Base-by-base conservation (phyloP, 1,139 yeast genomes). In the Lodderomyces theae region DNA sequence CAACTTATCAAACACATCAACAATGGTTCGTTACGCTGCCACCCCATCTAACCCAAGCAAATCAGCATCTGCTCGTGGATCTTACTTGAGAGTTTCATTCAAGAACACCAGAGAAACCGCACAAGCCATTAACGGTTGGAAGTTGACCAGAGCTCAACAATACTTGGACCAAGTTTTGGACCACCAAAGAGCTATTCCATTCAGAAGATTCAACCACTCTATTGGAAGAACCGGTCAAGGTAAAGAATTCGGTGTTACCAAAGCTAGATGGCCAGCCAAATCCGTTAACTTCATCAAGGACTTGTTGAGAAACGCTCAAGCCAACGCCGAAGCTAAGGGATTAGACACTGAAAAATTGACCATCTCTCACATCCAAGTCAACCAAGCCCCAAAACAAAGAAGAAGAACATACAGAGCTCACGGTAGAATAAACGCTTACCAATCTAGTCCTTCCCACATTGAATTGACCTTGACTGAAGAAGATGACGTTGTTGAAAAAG, bases 381-480 rank as follows among this genome's bases (percentile, higher is more conserved):
- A 92, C 95, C 96, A 89, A 75, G 98, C 98, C 66, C 98, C 98
- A 79, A 89, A 89, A 81, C 95, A 88, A 81, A 94, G 98, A 83
- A 92, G 98, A 82, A 89, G 99, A 81, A 92, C 98, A 69, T 94
- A 80, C 96, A 92, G 99, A 85, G 98, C 98, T 66, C 98, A 92
- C 85, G 99, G 99, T 86, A 90, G 97, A 84, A 87, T 89, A 73
- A 92, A 90, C 78, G 96, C 96, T 64, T 92, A 88, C 90, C 94
- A 88, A 80, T 87, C 97, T 52, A 81, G 90, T 64, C 98, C 98
- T 70, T 89, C 95, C 66, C 99, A 94, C 86, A 90, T 94, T 71
- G 98, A 94, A 82, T 79, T 94, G 71, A 84, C 88, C 69, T 80
- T 94, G 66, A 84, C 97, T 66, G 98, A 94, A 82, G 88, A 84